Evolutionary conservation across 495 filamentous ascomycete species (phyloP).

Genomic region (Eremomyces bilateralis): DNA sequence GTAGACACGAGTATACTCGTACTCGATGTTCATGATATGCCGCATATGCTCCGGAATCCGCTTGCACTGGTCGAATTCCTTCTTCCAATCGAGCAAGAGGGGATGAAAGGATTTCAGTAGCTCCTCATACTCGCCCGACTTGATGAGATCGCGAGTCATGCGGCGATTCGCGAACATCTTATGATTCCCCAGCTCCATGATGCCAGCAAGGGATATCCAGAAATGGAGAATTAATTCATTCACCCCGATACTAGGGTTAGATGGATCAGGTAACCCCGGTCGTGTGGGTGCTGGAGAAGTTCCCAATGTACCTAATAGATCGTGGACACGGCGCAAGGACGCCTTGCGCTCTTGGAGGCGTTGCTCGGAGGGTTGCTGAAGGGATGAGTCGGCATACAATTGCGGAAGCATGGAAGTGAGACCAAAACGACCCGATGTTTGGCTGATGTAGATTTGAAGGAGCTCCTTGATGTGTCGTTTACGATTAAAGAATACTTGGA

Average conservation of each 20-base stretch:
- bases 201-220: slow-evolving; percentile 75
- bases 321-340: neutral
- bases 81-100: slow-evolving; percentile 50
- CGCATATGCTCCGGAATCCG: slow-evolving; percentile 48
- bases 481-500: slow-evolving; percentile 54
- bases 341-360: slow-evolving; percentile 10
- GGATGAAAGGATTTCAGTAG: slow-evolving; percentile 65
- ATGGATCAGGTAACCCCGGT: no score
- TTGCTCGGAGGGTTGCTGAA: slow-evolving; percentile 6
- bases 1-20: slow-evolving; percentile 34
- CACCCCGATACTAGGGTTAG: no score
- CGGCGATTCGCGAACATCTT: slow-evolving; percentile 62
- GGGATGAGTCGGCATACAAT: slow-evolving; percentile 10
- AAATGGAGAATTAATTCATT: slow-evolving; percentile 65
- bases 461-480: slow-evolving; percentile 67
- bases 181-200: slow-evolving; percentile 76
- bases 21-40: slow-evolving; percentile 60
- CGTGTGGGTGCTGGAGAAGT: no score
- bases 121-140: slow-evolving; percentile 57
- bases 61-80: slow-evolving; percentile 39
- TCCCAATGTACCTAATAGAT: no score
- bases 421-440: slow-evolving; percentile 75
- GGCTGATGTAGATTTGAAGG: slow-evolving; percentile 72
- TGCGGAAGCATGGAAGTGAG: slow-evolving; percentile 81
- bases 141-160: slow-evolving; percentile 68